Evolutionary conservation across 208 protist species (phyloP), one percentile per base, ranked within the genome.

Genomic region (Naegleria lovaniensis): DNA sequence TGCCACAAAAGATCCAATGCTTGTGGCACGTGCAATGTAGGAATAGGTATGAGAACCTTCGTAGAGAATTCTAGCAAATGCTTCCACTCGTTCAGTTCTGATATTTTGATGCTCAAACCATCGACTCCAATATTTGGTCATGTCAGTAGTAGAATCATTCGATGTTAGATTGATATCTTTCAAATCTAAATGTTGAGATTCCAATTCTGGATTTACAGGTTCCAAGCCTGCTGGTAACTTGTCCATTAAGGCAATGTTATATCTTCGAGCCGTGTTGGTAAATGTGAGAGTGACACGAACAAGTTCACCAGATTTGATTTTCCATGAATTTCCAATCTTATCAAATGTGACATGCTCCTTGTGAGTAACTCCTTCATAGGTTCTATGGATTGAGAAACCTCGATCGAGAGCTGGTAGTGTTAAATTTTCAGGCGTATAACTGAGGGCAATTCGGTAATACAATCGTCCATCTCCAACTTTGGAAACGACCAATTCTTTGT

Each of bases 81-180:
- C 85, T 75, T 89, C 85, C 19, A 41, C 36, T 38, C 85, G 19
- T 40, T 89, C 85, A 75, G 19, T 33, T 75, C 85, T 59, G 5
- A 89, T 59, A 33, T 89, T 89, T 39, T 89, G 33, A 41, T 89
- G 13, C 38, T 89, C 85, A 36, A 76, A 89, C 85, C 85, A 89
- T 67, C 22, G 0, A 29, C 19, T 29, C 11, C 22, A 67, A 29
- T 67, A 67, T 67, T 67, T 67, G 11, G 55, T 29, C 22, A 67
- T 29, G 22, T 67, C 55, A 0, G 3, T 4, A 19, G 5, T 15
- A 58, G 5, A 19, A 15, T 15, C 51, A 67, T 29, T 67, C 43
- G 43, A 48, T 48, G n/a, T n/a, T n/a, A 9, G 43, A 7, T 48
- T 48, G 1, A 48, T 7, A 67, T 67, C 33, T 83, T 15, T 1